Base-by-base conservation (phyloP, 768 basidiomycete genomes). In the Xanthoconium purpureum region DNA sequence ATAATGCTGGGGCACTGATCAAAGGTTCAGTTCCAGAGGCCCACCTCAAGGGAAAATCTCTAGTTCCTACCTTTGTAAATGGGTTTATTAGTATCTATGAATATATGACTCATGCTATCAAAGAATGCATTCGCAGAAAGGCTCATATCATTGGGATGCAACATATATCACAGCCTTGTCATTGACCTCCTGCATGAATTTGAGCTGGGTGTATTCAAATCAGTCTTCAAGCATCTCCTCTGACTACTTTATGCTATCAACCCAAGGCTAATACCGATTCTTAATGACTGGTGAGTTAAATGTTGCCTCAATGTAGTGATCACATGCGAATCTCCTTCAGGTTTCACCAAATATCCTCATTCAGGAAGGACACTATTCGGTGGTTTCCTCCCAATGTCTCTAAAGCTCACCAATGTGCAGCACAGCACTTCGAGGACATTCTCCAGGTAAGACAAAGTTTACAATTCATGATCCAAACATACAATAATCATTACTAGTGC, bases 371-470 rank as follows among this genome's bases (percentile, higher is more conserved):
- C 8, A 70, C 72, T 0, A 80, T 80, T 9, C 67, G 73, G 0
- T 52, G 59, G 12, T 79, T 80, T 51, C 46, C 59, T n/a, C 50
- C 44, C 0, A 76, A 77, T 56, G 66, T 71, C 1, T 70, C 73
- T 0, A 70, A 70, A 14, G 69, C 77, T 67, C 72, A 71, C 36
- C 68, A 74, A 33, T 51, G 72, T 5, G 72, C 73, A 7, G 78
- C 70, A 1, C 60, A 72, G 0, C 73, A 80, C 45, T 80, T 74
- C 48, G 75, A 79, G 50, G 76, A 80, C 40, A 55, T 78, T 1
- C 62, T 80, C 0, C 77, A 79, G 70, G 79, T 62, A 32, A 7
- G 44, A n/a, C n/a, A n/a, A n/a, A n/a, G n/a, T n/a, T n/a, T n/a
- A n/a, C n/a, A n/a, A n/a, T n/a, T n/a, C n/a, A n/a, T n/a, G n/a